phyloP scores from a whole-genome alignment of 345 rosid genomes.

The Punica granatum region DNA sequence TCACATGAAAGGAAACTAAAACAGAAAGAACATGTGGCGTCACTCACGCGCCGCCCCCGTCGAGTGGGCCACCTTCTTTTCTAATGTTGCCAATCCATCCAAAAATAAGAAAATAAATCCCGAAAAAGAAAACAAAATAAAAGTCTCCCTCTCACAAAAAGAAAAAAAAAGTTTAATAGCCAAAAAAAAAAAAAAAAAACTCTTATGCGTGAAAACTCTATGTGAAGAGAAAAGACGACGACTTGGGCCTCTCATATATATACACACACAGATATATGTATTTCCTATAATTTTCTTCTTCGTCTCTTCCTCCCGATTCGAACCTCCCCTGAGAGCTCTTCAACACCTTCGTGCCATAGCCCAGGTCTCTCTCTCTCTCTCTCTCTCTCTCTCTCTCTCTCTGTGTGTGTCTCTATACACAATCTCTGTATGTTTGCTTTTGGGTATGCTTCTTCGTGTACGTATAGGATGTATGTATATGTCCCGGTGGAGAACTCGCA shows the following conservation, averaged over 20 bases:
- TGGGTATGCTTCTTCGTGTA: neutral
- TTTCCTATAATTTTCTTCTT: neutral
- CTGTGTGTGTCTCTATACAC: neutral
- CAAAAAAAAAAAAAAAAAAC: neutral
- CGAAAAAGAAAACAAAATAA: neutral
- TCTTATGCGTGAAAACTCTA: neutral
- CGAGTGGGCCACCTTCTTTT: too few species aligned
- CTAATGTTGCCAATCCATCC: too few species aligned
- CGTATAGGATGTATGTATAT: neutral
- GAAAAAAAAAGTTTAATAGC: neutral
- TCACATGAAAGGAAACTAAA: neutral
- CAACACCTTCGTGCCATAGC: neutral
- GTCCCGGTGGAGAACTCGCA: neutral
- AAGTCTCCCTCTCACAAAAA: too few species aligned
- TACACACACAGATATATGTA: neutral
- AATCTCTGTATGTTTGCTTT: neutral
- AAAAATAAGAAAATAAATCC: too few species aligned
- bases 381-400: neutral
- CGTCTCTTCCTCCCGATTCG: neutral
- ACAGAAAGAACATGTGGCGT: too few species aligned
- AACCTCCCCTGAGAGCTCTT: neutral
- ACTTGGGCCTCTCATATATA: constrained; percentile 5
- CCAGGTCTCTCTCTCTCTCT: neutral
- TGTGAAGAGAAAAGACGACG: neutral
- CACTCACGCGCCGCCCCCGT: too few species aligned